These are phyloP conservation scores for Mesembryanthemum crystallinum DNA, from an alignment of 148 eudicot species.

Conservation along the genomic window DNA sequence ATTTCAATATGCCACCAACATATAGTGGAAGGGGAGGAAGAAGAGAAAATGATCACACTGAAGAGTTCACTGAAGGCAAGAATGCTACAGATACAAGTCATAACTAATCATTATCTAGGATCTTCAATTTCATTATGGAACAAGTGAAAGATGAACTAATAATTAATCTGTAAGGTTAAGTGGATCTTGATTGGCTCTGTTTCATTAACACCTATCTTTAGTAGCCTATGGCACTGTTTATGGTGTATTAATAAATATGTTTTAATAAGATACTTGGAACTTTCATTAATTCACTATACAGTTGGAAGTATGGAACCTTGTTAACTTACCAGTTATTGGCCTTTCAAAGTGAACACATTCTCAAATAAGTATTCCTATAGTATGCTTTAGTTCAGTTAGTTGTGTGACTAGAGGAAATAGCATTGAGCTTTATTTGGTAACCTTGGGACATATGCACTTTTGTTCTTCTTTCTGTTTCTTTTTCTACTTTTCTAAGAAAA, in stretches of 20 bases:
- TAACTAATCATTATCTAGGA: conserved; percentile 12
- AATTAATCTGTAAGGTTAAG: conserved; percentile 4
- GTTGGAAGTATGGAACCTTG: background rate
- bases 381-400: too few relatives aligned
- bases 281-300: background rate
- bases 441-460: too few relatives aligned
- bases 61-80: background rate
- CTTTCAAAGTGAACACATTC: background rate
- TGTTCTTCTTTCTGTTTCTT: too few relatives aligned
- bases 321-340: background rate
- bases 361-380: background rate
- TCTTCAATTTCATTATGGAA: background rate
- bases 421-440: too few relatives aligned
- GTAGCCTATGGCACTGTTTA: background rate
- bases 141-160: background rate
- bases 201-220: background rate
- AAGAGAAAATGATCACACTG: background rate
- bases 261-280: too few relatives aligned
- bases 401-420: too few relatives aligned
- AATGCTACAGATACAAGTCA: conserved; percentile 19
- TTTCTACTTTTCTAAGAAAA: too few relatives aligned
- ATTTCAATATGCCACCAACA: conserved; percentile 11
- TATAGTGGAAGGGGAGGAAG: conserved; percentile 5
- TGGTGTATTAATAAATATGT: background rate
- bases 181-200: background rate